Percentiles rank a stretch among this genome's conserved stretches.
Evolutionary conservation across 495 filamentous ascomycete genomes (phyloP).

Genomic region (Xylaria telfairii): DNA sequence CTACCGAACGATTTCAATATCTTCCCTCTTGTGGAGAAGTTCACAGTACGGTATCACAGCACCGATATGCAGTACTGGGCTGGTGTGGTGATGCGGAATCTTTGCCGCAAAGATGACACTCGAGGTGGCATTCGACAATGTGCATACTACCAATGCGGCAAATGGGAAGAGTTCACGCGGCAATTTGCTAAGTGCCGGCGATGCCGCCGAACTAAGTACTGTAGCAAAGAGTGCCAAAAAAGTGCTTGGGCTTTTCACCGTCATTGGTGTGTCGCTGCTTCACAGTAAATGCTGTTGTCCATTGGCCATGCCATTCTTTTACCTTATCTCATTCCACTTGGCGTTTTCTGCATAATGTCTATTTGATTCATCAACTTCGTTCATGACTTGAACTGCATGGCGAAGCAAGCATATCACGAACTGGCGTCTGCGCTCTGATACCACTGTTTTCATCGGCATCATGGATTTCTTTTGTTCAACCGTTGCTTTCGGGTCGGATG

Average conservation of each 20-base stretch:
- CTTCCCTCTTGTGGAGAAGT: conserved; percentile 97
- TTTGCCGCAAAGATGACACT: conserved; percentile 96
- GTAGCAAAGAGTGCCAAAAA: conserved; percentile 99
- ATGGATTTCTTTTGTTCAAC: conserved; percentile 38
- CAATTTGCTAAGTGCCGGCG: conserved; percentile 98
- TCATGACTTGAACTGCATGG: conserved; percentile 45
- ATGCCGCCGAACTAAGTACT: conserved; percentile 97
- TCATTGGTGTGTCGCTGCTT: conserved; percentile 92
- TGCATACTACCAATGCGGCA: conserved; percentile 95
- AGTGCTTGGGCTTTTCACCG: conserved; percentile 97
- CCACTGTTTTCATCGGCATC: conserved; percentile 44
- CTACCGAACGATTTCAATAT: conserved; percentile 96
- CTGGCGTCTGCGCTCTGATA: conserved; percentile 45
- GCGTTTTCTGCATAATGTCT: conserved; percentile 48
- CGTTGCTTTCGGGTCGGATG: conserved; percentile 5
- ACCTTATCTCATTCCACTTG: conserved; percentile 39
- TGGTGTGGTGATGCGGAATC: conserved; percentile 96
- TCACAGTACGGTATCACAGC: conserved; percentile 91
- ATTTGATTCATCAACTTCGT: conserved; percentile 42
- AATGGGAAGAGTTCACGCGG: conserved; percentile 94
- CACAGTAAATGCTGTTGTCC: conserved; percentile 47
- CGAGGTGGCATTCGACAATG: conserved; percentile 94
- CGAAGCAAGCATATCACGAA: conserved; percentile 48
- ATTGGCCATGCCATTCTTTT: conserved; percentile 28
- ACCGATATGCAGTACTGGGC: conserved; percentile 99